phyloP scores from a whole-genome alignment of 2,329 filamentous ascomycete genomes.

The Blumeria hordei region DNA sequence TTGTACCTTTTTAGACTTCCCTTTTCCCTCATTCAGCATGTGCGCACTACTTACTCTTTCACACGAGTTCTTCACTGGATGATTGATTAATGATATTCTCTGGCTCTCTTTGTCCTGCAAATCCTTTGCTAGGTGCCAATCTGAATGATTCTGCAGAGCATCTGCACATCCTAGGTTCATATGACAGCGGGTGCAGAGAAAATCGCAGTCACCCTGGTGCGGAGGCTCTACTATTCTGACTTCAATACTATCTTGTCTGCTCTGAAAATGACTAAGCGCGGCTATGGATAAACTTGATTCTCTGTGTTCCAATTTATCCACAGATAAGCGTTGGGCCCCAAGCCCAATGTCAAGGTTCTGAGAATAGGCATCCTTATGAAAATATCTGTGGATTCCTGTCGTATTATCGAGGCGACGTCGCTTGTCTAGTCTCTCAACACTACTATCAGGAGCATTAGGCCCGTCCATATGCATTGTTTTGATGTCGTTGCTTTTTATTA shows the following conservation, averaged over 20 bases:
- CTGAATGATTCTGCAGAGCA: slow-evolving; percentile 50
- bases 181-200: slow-evolving; percentile 40
- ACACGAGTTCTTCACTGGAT: not conserved
- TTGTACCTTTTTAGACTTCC: too few relatives aligned
- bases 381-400: slow-evolving; percentile 13
- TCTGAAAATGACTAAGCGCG: not conserved
- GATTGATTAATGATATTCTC: slow-evolving; percentile 6
- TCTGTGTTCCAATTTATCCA: too few relatives aligned
- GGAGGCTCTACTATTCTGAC: slow-evolving; percentile 4
- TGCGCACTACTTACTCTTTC: too few relatives aligned
- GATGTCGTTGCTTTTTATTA: slow-evolving; percentile 52
- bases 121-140: slow-evolving; percentile 88
- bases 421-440: slow-evolving; percentile 13
- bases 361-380: slow-evolving; percentile 6
- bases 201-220: slow-evolving; percentile 17
- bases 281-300: too few relatives aligned
- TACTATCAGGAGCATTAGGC: slow-evolving; percentile 6
- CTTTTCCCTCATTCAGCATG: too few relatives aligned
- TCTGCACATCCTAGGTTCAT: slow-evolving; percentile 31
- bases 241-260: not conserved
- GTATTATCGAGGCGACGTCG: slow-evolving; percentile 11
- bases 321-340: not conserved
- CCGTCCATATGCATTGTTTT: slow-evolving; percentile 22
- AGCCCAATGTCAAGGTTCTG: not conserved
- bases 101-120: slow-evolving; percentile 30